Conservation (phyloP, 106 monocot species). For the Phalaenopsis aphrodite region DNA sequence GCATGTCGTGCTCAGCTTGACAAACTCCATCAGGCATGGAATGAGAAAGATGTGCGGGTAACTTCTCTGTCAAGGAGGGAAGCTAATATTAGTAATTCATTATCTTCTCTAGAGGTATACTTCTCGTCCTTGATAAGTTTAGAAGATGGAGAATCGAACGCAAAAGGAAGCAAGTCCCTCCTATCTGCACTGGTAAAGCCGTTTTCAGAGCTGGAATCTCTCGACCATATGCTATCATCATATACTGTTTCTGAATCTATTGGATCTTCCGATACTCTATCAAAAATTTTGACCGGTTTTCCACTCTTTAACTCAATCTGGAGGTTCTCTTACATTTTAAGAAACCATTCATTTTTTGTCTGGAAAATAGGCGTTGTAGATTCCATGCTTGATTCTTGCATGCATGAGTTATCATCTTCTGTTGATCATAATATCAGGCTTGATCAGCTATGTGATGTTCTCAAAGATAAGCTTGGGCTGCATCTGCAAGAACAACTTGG, state of each 20-base stretch:
- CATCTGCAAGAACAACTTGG: conserved; percentile 47
- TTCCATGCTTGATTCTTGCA: conserved; percentile 65
- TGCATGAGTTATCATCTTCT: conserved; percentile 78
- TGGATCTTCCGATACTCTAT: conserved; percentile 17
- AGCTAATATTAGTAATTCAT: conserved; percentile 45
- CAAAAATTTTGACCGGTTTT: conserved; percentile 31
- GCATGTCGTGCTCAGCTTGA: conserved; percentile 80
- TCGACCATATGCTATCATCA: conserved; percentile 47
- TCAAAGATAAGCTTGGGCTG: conserved; percentile 64
- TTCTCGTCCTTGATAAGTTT: conserved; percentile 50
- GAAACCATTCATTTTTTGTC: conserved; percentile 69
- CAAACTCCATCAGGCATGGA: conserved; percentile 76
- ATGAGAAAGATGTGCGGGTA: conserved; percentile 53
- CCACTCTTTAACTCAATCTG: conserved; percentile 48
- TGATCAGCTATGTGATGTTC: conserved; percentile 52
- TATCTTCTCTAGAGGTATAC: conserved; percentile 52
- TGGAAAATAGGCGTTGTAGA: conserved; percentile 86
- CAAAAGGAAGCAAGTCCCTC: conserved; percentile 44
- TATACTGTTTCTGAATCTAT: conserved; percentile 23
- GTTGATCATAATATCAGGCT: conserved; percentile 61
- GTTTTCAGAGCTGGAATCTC: conserved; percentile 63
- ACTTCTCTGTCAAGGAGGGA: conserved; percentile 67
- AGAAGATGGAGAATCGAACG: conserved; percentile 28
- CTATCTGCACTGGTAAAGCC: conserved; percentile 59
- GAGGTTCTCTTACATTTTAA: conserved; percentile 44